These are phyloP conservation scores for Pythium grandisporangium DNA, from an alignment of 352 stramenopile species.

Conservation along the genomic window DNA sequence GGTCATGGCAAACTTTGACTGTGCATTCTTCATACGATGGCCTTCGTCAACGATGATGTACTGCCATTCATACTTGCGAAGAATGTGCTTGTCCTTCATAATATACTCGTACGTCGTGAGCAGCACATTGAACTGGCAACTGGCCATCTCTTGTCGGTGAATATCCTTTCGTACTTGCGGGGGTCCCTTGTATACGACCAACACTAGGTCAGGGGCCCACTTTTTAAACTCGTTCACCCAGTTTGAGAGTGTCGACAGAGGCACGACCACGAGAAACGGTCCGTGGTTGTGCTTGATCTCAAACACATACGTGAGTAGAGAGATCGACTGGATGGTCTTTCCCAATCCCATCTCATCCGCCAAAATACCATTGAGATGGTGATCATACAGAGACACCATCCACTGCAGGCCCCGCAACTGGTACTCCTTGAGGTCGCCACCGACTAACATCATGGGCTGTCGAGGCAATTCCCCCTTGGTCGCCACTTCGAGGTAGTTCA, in stretches of 20 bases:
- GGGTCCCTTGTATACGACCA: slow-evolving; percentile 93
- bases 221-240: slow-evolving; percentile 94
- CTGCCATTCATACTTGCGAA: slow-evolving; percentile 88
- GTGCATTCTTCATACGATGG: slow-evolving; percentile 89
- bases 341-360: slow-evolving; percentile 95
- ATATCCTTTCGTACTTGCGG: slow-evolving; percentile 78
- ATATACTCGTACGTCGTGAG: slow-evolving; percentile 94
- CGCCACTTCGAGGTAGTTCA: slow-evolving; percentile 81
- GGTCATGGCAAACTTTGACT: slow-evolving; percentile 88
- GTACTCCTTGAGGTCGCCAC: slow-evolving; percentile 96
- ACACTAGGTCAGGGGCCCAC: slow-evolving; percentile 94
- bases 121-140: slow-evolving; percentile 87
- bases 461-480: slow-evolving; percentile 76
- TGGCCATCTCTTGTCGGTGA: slow-evolving; percentile 70
- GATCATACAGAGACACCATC: slow-evolving; percentile 99
- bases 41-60: slow-evolving; percentile 94
- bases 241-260: slow-evolving; percentile 91
- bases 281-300: slow-evolving; percentile 85
- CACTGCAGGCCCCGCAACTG: slow-evolving; percentile 99
- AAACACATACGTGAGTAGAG: slow-evolving; percentile 75
- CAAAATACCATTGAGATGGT: slow-evolving; percentile 97
- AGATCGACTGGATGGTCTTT: slow-evolving; percentile 86
- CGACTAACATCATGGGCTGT: slow-evolving; percentile 95
- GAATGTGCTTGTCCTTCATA: slow-evolving; percentile 87
- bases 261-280: slow-evolving; percentile 97